A percentile compares a stretch with the other conserved stretches of the same genome.
phyloP scores from a whole-genome alignment of 257 asterid genomes.

The Eucommia ulmoides region DNA sequence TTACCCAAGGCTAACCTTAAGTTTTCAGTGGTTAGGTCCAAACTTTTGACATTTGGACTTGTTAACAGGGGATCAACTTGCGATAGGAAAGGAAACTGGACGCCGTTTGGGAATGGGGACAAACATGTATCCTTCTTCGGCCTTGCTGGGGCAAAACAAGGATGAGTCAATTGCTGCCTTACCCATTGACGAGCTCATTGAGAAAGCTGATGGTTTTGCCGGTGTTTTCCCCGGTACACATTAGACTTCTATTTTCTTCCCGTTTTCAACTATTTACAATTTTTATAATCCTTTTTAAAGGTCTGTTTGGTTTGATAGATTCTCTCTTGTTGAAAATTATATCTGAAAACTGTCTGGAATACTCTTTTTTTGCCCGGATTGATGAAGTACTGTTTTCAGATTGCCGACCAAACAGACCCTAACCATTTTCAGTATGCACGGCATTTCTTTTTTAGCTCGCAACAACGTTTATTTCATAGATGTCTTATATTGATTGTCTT shows the following conservation, averaged over 20 bases:
- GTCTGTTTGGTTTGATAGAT: too few species aligned
- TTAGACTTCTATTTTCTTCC: not conserved
- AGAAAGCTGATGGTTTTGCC: slow-evolving; percentile 59
- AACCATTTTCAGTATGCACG: too few species aligned
- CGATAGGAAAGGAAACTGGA: slow-evolving; percentile 55
- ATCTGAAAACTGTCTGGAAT: too few species aligned
- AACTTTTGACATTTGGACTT: not conserved
- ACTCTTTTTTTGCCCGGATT: too few species aligned
- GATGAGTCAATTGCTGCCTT: slow-evolving; percentile 44
- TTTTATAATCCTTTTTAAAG: too few species aligned
- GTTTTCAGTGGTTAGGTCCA: not conserved
- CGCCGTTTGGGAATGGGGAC: slow-evolving; percentile 61
- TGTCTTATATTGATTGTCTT: not conserved
- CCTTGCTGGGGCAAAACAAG: slow-evolving; percentile 43
- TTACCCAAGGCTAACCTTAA: too few species aligned
- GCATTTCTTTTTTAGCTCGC: too few species aligned
- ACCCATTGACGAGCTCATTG: slow-evolving; percentile 49
- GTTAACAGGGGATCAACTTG: slow-evolving; percentile 55
- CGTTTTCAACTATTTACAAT: slow-evolving; percentile 1
- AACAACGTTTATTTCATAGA: too few species aligned
- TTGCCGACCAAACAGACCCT: too few species aligned
- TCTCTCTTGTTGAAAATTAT: too few species aligned
- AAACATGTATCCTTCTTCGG: slow-evolving; percentile 55
- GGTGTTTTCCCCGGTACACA: slow-evolving; percentile 51
- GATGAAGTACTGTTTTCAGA: too few species aligned